Conservation (phyloP, 441 rosid species). For the Populus tomentosa region DNA sequence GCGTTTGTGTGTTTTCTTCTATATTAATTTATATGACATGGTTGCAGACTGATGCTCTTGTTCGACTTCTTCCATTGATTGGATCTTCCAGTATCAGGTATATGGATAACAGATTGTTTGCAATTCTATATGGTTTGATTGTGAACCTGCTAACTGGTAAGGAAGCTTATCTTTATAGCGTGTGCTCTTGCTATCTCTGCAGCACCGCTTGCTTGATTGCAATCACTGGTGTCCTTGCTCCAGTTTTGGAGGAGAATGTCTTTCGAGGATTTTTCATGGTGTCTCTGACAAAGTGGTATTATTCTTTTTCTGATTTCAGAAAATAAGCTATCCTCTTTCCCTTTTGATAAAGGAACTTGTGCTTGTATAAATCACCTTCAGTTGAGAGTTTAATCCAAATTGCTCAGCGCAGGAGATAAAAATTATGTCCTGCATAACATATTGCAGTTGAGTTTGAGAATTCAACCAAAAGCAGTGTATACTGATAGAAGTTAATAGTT, state of each 20-base stretch:
- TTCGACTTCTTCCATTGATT: slow-evolving; percentile 48
- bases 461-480: not conserved
- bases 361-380: not conserved
- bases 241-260: slow-evolving; percentile 88
- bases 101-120: not conserved
- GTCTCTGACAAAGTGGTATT: slow-evolving; percentile 85
- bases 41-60: slow-evolving; percentile 48
- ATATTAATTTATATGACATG: not conserved
- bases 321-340: not conserved
- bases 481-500: not conserved
- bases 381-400: not conserved
- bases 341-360: not conserved
- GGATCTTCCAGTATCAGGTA: slow-evolving; percentile 52
- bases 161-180: not conserved
- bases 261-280: slow-evolving; percentile 96
- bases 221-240: slow-evolving; percentile 85
- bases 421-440: not conserved
- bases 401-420: not conserved
- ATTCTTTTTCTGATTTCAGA: slow-evolving; percentile 7
- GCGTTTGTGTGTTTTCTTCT: not conserved
- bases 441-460: not conserved
- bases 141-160: not conserved
- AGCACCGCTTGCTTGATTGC: slow-evolving; percentile 90
- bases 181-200: slow-evolving; percentile 10
- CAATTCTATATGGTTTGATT: not conserved